These are phyloP conservation scores for Cavenderia fasciculata DNA, from an alignment of 78 protist genomes.

Conservation along the genomic window DNA sequence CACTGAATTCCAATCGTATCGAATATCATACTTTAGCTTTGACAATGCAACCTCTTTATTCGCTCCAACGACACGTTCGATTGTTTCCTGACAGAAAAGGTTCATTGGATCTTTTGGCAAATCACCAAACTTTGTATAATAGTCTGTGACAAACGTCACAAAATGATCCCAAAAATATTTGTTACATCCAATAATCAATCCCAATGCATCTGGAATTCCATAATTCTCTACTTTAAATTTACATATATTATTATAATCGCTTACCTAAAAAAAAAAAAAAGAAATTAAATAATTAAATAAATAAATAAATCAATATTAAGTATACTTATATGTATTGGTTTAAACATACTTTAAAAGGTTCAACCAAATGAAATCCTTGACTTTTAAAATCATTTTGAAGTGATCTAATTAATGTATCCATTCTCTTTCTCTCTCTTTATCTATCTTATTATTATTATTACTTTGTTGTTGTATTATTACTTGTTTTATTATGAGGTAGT, in stretches of 20 bases:
- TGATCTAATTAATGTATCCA: constrained; percentile 37
- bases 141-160: no score
- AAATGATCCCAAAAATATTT: constrained; percentile 64
- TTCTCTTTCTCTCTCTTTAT: no score
- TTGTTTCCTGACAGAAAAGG: constrained; percentile 42
- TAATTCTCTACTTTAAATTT: constrained; percentile 17
- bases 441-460: no score
- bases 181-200: constrained; percentile 68
- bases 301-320: not conserved
- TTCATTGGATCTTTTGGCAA: constrained; percentile 78
- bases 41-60: not conserved
- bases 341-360: constrained; percentile 65
- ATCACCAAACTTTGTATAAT: not conserved
- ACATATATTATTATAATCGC: constrained; percentile 57
- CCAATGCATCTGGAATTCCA: constrained; percentile 33
- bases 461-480: no score
- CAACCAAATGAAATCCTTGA: constrained; percentile 70
- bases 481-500: no score
- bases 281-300: not conserved
- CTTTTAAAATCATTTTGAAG: constrained; percentile 23
- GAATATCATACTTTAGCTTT: constrained; percentile 25
- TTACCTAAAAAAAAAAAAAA: constrained; percentile 24
- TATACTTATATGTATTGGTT: not conserved
- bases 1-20: constrained; percentile 69
- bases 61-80: constrained; percentile 9